phyloP scores from a whole-genome alignment of 73 alveolate species.

The Paramecium octaurelia region DNA sequence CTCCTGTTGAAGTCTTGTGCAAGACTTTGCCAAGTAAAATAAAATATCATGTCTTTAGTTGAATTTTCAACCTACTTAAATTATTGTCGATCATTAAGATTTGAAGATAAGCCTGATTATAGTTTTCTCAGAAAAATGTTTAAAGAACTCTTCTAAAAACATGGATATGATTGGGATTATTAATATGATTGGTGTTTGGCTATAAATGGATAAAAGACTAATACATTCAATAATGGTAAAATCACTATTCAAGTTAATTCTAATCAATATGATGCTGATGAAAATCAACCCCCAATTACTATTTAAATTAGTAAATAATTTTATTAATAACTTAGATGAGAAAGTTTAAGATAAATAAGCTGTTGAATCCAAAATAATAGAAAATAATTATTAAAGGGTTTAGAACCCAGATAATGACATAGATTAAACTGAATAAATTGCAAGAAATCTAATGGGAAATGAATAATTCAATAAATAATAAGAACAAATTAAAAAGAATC shows the following conservation, averaged over 20 bases:
- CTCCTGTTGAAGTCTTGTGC: slow-evolving; percentile 73
- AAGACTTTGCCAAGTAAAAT: slow-evolving; percentile 71
- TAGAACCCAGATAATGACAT: slow-evolving; percentile 15
- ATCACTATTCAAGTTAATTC: slow-evolving; percentile 48
- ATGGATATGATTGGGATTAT: slow-evolving; percentile 72
- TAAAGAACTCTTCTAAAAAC: slow-evolving; percentile 63
- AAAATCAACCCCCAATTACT: slow-evolving; percentile 26
- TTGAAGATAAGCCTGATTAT: slow-evolving; percentile 82
- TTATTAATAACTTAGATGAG: background rate
- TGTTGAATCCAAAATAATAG: background rate
- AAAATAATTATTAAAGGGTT: background rate
- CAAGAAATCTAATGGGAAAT: slow-evolving; percentile 45
- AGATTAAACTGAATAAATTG: slow-evolving; percentile 43
- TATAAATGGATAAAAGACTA: slow-evolving; percentile 45
- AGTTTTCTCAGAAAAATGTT: slow-evolving; percentile 69
- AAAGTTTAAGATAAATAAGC: background rate
- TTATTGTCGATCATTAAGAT: slow-evolving; percentile 71
- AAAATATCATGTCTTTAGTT: slow-evolving; percentile 32
- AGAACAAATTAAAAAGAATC: slow-evolving; percentile 19
- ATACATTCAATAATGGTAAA: slow-evolving; percentile 47
- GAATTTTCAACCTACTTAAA: slow-evolving; percentile 72
- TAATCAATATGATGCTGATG: slow-evolving; percentile 25
- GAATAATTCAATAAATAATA: background rate
- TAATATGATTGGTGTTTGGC: slow-evolving; percentile 76
- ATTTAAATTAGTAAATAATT: background rate